Percentiles rank a stretch among this genome's conserved stretches.
phyloP scores from a whole-genome alignment of 2,329 filamentous ascomycete species.

The Thermoascus crustaceus region DNA sequence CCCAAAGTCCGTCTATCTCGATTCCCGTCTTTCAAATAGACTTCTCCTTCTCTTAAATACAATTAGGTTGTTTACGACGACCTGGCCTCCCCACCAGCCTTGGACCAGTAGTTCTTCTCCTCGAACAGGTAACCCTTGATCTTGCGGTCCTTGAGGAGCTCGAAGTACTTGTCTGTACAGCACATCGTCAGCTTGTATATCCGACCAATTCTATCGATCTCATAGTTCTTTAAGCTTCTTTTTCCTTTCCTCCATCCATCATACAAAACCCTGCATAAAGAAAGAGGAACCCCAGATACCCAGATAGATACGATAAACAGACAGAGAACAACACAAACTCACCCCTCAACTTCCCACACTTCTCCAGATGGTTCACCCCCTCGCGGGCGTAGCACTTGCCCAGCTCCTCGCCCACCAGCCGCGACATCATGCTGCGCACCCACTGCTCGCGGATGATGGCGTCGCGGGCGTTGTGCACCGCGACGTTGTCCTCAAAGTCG shows the following conservation, averaged over 20 bases:
- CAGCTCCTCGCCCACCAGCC: conserved; percentile 58
- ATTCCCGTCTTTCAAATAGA: too few species aligned
- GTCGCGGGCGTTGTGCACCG: conserved; percentile 57
- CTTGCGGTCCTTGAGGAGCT: conserved; percentile 55
- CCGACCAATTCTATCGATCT: conserved; percentile 1
- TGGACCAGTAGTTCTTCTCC: conserved; percentile 53
- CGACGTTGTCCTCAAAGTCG: conserved; percentile 57
- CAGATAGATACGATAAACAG: background rate
- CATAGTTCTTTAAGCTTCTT: background rate
- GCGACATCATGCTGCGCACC: conserved; percentile 62
- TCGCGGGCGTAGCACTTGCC: conserved; percentile 59
- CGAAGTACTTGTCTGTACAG: conserved; percentile 55
- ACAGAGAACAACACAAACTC: conserved; percentile 20
- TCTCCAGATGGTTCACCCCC: conserved; percentile 61
- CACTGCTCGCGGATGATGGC: conserved; percentile 60
- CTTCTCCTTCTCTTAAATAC: background rate
- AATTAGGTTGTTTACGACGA: conserved; percentile 15
- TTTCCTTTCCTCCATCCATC: conserved; percentile 1
- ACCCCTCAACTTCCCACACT: conserved; percentile 60
- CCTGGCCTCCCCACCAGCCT: conserved; percentile 21
- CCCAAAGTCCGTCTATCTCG: background rate
- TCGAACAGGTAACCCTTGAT: conserved; percentile 56
- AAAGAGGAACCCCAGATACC: background rate
- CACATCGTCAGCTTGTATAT: conserved; percentile 2
- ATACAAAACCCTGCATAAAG: background rate